A percentile compares a stretch with the other conserved stretches of the same genome.
Conservation (phyloP, 2,329 filamentous ascomycete species). For the Exserohilum turcica region DNA sequence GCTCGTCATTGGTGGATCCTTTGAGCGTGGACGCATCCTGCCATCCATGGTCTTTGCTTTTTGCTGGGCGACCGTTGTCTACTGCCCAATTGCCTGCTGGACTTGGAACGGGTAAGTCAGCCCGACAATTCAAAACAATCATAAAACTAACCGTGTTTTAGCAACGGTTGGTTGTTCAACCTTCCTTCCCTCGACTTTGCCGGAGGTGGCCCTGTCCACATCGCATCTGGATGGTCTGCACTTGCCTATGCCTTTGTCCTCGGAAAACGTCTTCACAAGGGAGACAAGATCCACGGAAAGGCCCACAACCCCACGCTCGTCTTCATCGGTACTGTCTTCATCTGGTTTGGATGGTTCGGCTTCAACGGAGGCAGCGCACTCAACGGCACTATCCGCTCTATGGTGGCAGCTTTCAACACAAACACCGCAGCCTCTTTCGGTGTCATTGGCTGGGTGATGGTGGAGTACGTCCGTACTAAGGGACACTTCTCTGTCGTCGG, state of each 20-base stretch:
- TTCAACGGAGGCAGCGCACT: slow-evolving; percentile 64
- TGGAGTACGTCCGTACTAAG: slow-evolving; percentile 59
- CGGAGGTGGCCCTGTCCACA: slow-evolving; percentile 68
- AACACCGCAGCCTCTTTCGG: slow-evolving; percentile 61
- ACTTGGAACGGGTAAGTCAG: slow-evolving; percentile 64
- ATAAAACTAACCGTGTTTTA: slow-evolving; percentile 1
- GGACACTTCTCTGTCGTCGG: slow-evolving; percentile 62
- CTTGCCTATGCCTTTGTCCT: slow-evolving; percentile 68
- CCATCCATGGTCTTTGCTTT: slow-evolving; percentile 68
- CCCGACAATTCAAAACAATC: too few species aligned
- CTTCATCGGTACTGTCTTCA: slow-evolving; percentile 67
- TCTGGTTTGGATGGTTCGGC: slow-evolving; percentile 69
- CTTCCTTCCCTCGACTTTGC: slow-evolving; percentile 66
- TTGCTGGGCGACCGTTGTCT: slow-evolving; percentile 68
- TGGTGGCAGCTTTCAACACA: slow-evolving; percentile 63
- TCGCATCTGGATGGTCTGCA: slow-evolving; percentile 66
- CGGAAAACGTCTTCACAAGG: slow-evolving; percentile 60
- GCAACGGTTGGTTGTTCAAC: slow-evolving; percentile 65
- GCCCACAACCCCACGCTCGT: slow-evolving; percentile 68
- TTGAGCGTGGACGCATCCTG: slow-evolving; percentile 67
- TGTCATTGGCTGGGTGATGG: slow-evolving; percentile 59
- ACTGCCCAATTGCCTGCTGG: slow-evolving; percentile 68
- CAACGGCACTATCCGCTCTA: slow-evolving; percentile 54
- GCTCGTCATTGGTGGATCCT: slow-evolving; percentile 68
- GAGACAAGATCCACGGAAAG: slow-evolving; percentile 58